Conservation (phyloP, 108 stramenopile species). For the Mediolabrus comicus region DNA sequence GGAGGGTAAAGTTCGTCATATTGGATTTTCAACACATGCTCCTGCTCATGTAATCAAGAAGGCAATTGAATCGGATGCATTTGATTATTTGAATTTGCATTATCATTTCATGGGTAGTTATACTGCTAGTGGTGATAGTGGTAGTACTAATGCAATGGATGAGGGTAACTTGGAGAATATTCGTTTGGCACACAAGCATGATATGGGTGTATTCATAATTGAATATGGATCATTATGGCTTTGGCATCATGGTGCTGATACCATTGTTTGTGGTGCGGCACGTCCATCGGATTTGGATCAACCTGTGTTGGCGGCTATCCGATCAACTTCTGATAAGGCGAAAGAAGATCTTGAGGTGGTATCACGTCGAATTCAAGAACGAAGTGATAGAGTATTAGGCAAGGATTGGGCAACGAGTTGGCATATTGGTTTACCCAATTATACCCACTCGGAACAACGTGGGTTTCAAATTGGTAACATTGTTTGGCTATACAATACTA, state of each 20-base stretch:
- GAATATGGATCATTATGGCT: constrained; percentile 62
- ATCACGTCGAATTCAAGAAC: constrained; percentile 49
- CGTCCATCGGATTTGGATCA: constrained; percentile 79
- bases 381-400: constrained; percentile 61
- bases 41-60: constrained; percentile 65
- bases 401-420: constrained; percentile 70
- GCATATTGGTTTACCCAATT: constrained; percentile 78
- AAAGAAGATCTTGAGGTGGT: constrained; percentile 35
- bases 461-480: constrained; percentile 68
- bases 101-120: constrained; percentile 89
- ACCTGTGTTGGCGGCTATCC: constrained; percentile 55
- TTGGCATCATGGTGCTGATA: constrained; percentile 67
- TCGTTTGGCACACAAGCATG: constrained; percentile 59
- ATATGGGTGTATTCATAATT: constrained; percentile 90
- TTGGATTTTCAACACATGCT: constrained; percentile 90
- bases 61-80: constrained; percentile 71
- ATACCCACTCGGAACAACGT: constrained; percentile 38
- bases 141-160: constrained; percentile 14
- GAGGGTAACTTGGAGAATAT: constrained; percentile 71
- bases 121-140: constrained; percentile 73
- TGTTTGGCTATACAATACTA: constrained; percentile 77
- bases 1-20: constrained; percentile 73
- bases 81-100: constrained; percentile 88
- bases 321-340: constrained; percentile 24
- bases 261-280: constrained; percentile 71